Base-by-base conservation (phyloP, 1,284 basidiomycete species). In the Trametes hirsuta region DNA sequence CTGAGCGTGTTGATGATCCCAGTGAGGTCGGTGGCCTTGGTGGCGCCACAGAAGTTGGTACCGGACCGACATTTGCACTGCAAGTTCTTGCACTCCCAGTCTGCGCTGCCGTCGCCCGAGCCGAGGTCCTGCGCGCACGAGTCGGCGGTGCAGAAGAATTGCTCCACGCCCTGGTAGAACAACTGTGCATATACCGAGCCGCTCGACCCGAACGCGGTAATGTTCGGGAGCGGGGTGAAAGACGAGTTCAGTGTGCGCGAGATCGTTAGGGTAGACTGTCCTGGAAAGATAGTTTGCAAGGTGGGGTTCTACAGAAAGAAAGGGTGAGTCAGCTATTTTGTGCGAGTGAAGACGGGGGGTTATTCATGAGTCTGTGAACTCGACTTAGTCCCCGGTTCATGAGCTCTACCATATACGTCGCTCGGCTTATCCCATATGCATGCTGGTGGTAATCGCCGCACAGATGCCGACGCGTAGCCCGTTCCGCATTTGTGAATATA, bases 111-210 rank as follows among this genome's bases (percentile, higher is more conserved):
- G 54, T 76, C 78, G 5, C 75, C 75, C 22, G 75, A 68, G 25
- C 70, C 72, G 24, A 72, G 70, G 5, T 79, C 77, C 73, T 95
- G 93, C 0, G 73, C 76, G 74, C 95, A 97, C 4, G 80, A 77
- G 62, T 84, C 78, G 0, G 91, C 92, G 15, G 76, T 65, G 71
- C 94, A 97, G 71, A 83, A 91, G 76, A 96, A 96, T 69, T 92
- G 90, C 71, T 94, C 93, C 21, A 88, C 84, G 5, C 90, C 90
- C n/a, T 83, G 79, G 74, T 95, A 95, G 76, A 92, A 90, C 1
- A 96, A 76, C 68, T 95, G 91, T 0, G 90, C 90, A 65, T 82
- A 88, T 9, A 84, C 77, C 4, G 84, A 80, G 6, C 84, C 82
- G 30, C 80, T 76, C 6, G 75, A 62, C 11, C 88, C 88, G 61